A percentile compares a stretch with the other conserved stretches of the same genome.
Conservation (phyloP, 2,329 filamentous ascomycete species). For the Trichoderma koningiopsis region DNA sequence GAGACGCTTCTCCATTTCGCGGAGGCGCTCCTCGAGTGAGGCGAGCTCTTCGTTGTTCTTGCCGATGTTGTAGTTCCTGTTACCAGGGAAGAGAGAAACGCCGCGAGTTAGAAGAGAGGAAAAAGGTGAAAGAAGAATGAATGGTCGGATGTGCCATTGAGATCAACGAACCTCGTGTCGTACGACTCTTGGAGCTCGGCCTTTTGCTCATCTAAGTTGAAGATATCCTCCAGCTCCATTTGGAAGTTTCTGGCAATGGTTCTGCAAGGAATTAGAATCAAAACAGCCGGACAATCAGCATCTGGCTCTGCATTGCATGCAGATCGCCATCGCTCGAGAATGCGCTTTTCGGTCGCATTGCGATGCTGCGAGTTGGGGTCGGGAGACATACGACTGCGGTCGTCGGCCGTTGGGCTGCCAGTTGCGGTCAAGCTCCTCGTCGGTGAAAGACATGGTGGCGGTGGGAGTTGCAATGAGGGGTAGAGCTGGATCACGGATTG, state of each 20-base stretch:
- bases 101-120: not conserved
- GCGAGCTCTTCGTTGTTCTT: constrained; percentile 79
- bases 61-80: constrained; percentile 77
- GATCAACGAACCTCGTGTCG: constrained; percentile 71
- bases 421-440: constrained; percentile 72
- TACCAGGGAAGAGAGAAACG: not conserved
- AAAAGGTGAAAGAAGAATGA: not conserved
- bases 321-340: not conserved
- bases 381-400: constrained; percentile 74
- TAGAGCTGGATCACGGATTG: not conserved
- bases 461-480: constrained; percentile 11
- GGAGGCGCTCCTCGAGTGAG: constrained; percentile 79
- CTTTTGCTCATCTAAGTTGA: constrained; percentile 80
- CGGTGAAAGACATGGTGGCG: constrained; percentile 47
- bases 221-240: constrained; percentile 81
- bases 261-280: constrained; percentile 48
- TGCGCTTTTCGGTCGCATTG: constrained; percentile 24
- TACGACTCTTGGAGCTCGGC: constrained; percentile 74
- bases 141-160: not conserved
- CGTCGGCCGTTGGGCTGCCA: constrained; percentile 79
- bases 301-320: not conserved
- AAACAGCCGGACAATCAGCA: not conserved
- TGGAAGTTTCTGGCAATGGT: constrained; percentile 89
- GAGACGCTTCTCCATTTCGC: constrained; percentile 81
- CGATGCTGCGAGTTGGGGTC: not conserved